Base-by-base conservation (phyloP, 345 rosid genomes). In the Xanthoceras sorbifolium region DNA sequence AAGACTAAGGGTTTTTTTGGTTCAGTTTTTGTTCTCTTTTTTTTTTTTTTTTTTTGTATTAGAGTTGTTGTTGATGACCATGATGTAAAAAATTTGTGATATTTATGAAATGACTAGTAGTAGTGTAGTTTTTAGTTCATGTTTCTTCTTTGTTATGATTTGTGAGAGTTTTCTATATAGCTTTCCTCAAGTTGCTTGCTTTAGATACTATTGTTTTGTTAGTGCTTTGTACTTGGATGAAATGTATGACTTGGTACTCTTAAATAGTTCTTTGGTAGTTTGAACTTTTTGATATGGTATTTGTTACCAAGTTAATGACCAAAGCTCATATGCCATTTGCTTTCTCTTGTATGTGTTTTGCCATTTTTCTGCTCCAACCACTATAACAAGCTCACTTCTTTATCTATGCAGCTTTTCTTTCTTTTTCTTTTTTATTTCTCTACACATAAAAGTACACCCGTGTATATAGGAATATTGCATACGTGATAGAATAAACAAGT, bases 51-150 rank as follows among this genome's bases (percentile, higher is more conserved):
- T 64, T 46, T 61, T 76, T 11, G 72, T 52, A 36, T 77, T 82
- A 76, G 63, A 22, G 73, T 67, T 42, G 46, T 10, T 15, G 65
- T 68, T 73, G 82, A 70, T 71, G 72, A 73, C 64, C 70, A 73
- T 77, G 78, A 52, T 85, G 89, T 85, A 87, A 82, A 87, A 82
- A 87, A 73, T 69, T 72, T 66, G 65, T 76, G 67, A 63, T 72
- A 82, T 73, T 74, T 73, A 82, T 78, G 83, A 80, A 77, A 81
- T 81, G 77, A 57, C 26, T 57, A 57, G 62, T 42, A 64, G 71
- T 85, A 81, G 78, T 66, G 10, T 78, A 79, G 76, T 69, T 68
- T n/a, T 74, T 74, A 28, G 15, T 67, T 74, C n/a, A 6, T 9
- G 0, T 40, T 31, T 57, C 52, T 54, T 57, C 17, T 31, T 9